Evolutionary conservation across 768 basidiomycete genomes (phyloP), one percentile per base, ranked within the genome.

Genomic region (Mycena olivaceomarginata): DNA sequence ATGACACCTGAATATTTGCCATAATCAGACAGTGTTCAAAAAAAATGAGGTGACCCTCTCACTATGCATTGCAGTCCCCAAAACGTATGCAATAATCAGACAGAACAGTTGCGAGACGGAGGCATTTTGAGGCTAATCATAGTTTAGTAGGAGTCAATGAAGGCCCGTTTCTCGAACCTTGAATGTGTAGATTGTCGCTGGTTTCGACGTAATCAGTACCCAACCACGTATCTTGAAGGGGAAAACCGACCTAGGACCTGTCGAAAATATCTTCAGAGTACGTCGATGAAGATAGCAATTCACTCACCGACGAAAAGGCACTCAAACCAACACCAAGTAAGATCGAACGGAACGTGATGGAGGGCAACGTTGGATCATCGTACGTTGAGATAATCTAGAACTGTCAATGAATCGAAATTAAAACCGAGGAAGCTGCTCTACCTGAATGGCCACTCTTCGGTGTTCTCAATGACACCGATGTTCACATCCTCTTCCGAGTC

Each of bases 21-120:
- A 53, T 20, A 25, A 37, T 5, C 3, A 59, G 53, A n/a, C 2
- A 18, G 13, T 12, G 5, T 15, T 59, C 8, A 18, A 48, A 48
- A 39, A 45, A 41, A 46, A 64, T 11, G 20, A 37, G 59, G 6
- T 2, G 16, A 41, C 48, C 12, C 37, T 9, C 87, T 51, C 64
- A 88, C 88, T 80, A 46, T 87, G 85, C 88, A 91, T 90, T 0
- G 86, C 88, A 6, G 86, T 88, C 1, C 91, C 91, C 5, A 92
- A 83, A 31, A 91, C 87, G 79, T 92, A 91, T 1, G 91, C 90
- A 75, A 92, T 90, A 76, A 92, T 90, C 39, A 91, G 84, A 75
- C 88, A 89, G 84, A 92, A 92, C 4, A 92, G 84, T 73, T 91
- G 89, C 7, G 90, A 91, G 1, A 92, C 91, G 0, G 85, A 83